Evolutionary conservation across 495 filamentous ascomycete species (phyloP).

Genomic region (Penicillium waksmanii): DNA sequence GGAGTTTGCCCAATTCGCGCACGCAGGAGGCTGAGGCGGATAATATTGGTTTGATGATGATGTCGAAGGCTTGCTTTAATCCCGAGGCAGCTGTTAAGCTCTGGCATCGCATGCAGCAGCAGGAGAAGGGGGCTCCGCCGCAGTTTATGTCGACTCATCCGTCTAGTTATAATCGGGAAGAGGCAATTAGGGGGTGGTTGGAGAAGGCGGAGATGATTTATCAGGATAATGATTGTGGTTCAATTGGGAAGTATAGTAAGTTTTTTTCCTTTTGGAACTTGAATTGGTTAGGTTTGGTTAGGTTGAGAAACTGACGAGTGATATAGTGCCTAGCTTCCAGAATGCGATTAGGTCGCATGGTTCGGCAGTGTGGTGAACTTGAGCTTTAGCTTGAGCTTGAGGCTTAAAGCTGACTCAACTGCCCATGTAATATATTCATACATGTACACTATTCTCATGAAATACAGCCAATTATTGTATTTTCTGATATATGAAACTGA

Average conservation of each 20-base stretch:
- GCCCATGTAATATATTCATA: not conserved
- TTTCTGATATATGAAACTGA: no score
- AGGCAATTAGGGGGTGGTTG: conserved; percentile 68
- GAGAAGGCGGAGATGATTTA: conserved; percentile 40
- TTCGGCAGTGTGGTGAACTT: conserved; percentile 1
- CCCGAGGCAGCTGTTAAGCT: conserved; percentile 71
- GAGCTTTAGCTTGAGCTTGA: not conserved
- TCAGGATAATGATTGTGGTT: conserved; percentile 40
- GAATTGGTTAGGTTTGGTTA: not conserved
- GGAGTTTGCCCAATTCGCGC: conserved; percentile 70
- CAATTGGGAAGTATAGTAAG: conserved; percentile 36
- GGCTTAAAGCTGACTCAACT: no score
- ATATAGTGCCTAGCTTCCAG: conserved; percentile 41
- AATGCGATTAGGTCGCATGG: conserved; percentile 23
- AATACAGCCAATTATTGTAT: not conserved
- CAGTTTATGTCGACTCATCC: conserved; percentile 90
- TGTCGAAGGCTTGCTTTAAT: conserved; percentile 70
- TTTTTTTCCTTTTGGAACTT: not conserved
- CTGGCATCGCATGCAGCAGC: conserved; percentile 77
- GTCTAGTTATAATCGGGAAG: conserved; percentile 68
- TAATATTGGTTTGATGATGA: conserved; percentile 82
- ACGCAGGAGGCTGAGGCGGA: conserved; percentile 78
- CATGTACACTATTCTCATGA: not conserved
- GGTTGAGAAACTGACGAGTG: conserved; percentile 8
- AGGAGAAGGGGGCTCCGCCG: conserved; percentile 60